A percentile compares a stretch with the other conserved stretches of the same genome.
Evolutionary conservation across 2,329 filamentous ascomycete species (phyloP).

Genomic region (Trichoderma hamatum): DNA sequence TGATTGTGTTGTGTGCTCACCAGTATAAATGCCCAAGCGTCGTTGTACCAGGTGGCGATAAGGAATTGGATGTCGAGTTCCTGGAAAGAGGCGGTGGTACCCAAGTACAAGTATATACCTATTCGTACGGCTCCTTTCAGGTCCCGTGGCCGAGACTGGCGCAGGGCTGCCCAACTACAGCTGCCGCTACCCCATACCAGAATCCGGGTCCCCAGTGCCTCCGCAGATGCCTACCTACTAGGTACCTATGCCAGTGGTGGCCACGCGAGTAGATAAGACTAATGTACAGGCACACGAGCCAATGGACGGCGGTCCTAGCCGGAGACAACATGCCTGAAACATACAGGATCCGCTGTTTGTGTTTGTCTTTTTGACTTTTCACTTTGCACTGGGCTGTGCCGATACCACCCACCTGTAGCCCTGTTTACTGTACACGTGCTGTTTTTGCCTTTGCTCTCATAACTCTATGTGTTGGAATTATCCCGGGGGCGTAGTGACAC

Average conservation of each 20-base stretch:
- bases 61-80: slow-evolving; percentile 13
- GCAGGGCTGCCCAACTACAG: slow-evolving; percentile 7
- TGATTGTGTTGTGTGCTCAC: background rate
- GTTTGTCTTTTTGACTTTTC: background rate
- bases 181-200: background rate
- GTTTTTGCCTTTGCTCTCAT: background rate
- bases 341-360: background rate
- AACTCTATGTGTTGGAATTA: background rate
- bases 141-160: background rate
- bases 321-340: background rate
- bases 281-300: background rate
- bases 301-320: background rate
- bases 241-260: background rate
- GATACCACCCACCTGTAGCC: background rate
- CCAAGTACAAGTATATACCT: background rate
- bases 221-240: background rate
- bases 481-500: no score
- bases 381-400: background rate
- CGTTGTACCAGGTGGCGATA: slow-evolving; percentile 14
- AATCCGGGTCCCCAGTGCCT: background rate
- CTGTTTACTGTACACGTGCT: background rate
- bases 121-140: background rate
- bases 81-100: slow-evolving; percentile 4
- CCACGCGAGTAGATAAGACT: slow-evolving; percentile 13
- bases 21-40: background rate